Conservation (phyloP, 768 basidiomycete species). For the Phylloporus scabripes region DNA sequence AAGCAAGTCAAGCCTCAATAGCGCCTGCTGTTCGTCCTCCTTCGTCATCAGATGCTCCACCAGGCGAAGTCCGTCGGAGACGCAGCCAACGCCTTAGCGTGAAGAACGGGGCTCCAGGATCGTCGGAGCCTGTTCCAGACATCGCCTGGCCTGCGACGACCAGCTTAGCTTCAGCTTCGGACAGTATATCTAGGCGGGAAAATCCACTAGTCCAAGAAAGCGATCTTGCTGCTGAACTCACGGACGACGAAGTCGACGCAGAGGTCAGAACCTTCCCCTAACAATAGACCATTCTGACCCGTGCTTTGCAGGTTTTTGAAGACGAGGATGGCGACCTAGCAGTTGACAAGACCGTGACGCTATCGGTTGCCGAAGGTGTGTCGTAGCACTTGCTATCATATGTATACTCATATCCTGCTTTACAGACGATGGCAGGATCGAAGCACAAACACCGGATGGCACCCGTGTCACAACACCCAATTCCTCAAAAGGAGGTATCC, state of each 20-base stretch:
- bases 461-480: constrained; percentile 90
- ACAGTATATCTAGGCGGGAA: constrained; percentile 26
- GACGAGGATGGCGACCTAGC: constrained; percentile 72
- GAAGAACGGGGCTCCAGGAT: constrained; percentile 39
- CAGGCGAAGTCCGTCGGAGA: constrained; percentile 50
- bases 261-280: constrained; percentile 37
- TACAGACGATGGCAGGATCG: constrained; percentile 85
- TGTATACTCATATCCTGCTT: constrained; percentile 5
- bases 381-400: neutral
- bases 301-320: constrained; percentile 58
- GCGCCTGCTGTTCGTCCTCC: constrained; percentile 22
- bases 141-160: constrained; percentile 16
- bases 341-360: constrained; percentile 79
- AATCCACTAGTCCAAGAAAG: constrained; percentile 57
- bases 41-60: constrained; percentile 33
- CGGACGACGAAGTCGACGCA: constrained; percentile 81
- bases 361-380: constrained; percentile 76
- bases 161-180: constrained; percentile 27
- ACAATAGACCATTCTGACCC: constrained; percentile 10
- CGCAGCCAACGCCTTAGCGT: constrained; percentile 82
- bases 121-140: constrained; percentile 12
- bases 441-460: constrained; percentile 95
- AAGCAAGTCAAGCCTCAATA: constrained; percentile 30
- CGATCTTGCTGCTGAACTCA: constrained; percentile 67
- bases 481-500: constrained; percentile 43